Base-by-base conservation (phyloP, 441 rosid species). In the Jatropha multifida region DNA sequence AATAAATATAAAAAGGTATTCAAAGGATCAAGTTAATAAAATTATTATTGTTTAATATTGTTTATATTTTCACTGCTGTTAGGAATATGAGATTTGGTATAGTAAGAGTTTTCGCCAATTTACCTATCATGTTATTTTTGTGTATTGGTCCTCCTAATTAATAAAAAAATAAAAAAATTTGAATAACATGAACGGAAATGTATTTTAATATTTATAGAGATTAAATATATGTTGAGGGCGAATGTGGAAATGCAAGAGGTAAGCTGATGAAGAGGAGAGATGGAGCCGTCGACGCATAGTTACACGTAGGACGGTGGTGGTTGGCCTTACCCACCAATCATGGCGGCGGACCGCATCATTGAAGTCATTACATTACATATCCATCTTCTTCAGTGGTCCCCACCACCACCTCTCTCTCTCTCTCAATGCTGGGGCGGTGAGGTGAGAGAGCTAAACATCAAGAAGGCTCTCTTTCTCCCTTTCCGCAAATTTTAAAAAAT, bases 261-360 rank as follows among this genome's bases (percentile, higher is more conserved):
- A 44, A 55, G 59, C 23, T 1, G 59, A 27, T 27, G n/a, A 37
- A 55, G 11, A n/a, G 37, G 2, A 14, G 14, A n/a, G 46, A 71
- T 71, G 63, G 76, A 60, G 32, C 32, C 13, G 71, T 38, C 63
- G 77, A 69, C 27, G 15, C n/a, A 23, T 12, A 80, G 81, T 48
- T 88, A 90, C 94, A 88, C 90, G 87, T 89, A 87, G 90, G 96
- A 89, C 88, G 94, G 93, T 88, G 89, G 88, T 84, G 90, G 97
- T 86, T 90, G 93, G 96, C 89, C 87, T 85, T 71, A 78, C 87
- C 80, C 88, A 67, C 85, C 85, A 84, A 88, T 89, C 91, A 85
- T 85, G 32, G 87, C 90, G 91, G 91, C 94, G 91, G 91, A 87
- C 83, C 83, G 80, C 85, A 86, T 90, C 83, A 88, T 89, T 83